phyloP scores from a whole-genome alignment of 768 basidiomycete species.

The Lactarius hengduanensis region DNA sequence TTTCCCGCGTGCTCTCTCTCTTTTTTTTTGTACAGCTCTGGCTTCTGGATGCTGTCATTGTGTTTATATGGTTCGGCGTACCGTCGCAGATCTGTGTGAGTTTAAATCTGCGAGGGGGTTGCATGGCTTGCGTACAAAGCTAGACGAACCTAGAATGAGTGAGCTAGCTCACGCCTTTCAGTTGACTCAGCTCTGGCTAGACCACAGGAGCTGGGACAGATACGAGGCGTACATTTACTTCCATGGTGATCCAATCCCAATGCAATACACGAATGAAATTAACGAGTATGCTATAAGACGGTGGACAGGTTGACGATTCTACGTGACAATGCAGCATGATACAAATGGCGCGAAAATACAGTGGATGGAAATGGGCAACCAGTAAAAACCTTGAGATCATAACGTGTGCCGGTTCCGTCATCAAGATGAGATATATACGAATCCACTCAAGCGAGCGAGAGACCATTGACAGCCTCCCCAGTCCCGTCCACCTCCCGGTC shows the following conservation, averaged over 20 bases:
- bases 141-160: conserved; percentile 52
- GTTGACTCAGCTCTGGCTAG: conserved; percentile 81
- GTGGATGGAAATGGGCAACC: not conserved
- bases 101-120: conserved; percentile 17
- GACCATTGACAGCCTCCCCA: conserved; percentile 69
- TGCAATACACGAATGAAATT: conserved; percentile 1
- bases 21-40: not conserved
- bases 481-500: conserved; percentile 76
- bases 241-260: not conserved
- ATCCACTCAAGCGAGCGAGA: conserved; percentile 42
- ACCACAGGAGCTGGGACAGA: conserved; percentile 81
- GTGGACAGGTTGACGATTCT: conserved; percentile 1
- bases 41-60: not conserved
- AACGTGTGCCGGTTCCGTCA: not conserved
- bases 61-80: conserved; percentile 16
- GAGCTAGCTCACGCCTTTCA: conserved; percentile 49
- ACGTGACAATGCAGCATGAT: conserved; percentile 11
- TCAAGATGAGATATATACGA: not conserved
- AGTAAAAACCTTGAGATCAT: conserved; percentile 6
- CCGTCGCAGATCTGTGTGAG: conserved; percentile 16
- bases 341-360: conserved; percentile 21
- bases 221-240: conserved; percentile 65
- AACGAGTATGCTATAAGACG: not conserved
- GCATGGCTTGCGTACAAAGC: conserved; percentile 19
- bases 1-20: not conserved